These are phyloP conservation scores for Eragrostis nindensis DNA, from an alignment of 176 grass and related monocot species.

Conservation along the genomic window DNA sequence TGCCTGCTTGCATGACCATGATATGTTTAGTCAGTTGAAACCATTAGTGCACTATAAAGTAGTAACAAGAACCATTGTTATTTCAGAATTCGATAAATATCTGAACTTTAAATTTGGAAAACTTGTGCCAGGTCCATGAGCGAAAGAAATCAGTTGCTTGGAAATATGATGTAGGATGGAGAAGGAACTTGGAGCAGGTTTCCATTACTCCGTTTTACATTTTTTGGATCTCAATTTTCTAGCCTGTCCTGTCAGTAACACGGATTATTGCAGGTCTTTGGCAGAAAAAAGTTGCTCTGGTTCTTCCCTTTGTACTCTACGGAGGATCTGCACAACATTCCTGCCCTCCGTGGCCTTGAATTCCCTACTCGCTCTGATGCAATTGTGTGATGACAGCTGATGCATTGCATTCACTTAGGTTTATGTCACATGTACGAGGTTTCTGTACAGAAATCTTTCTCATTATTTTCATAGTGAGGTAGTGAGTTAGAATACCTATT, in stretches of 20 bases:
- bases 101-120: neutral
- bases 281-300: slow-evolving; percentile 80
- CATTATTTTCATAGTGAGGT: neutral
- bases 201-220: neutral
- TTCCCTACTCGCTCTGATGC: slow-evolving; percentile 66
- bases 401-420: neutral
- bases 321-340: slow-evolving; percentile 72
- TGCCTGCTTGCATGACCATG: neutral
- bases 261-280: slow-evolving; percentile 66
- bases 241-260: neutral
- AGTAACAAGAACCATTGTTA: neutral
- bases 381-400: slow-evolving; percentile 33
- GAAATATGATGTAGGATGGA: slow-evolving; percentile 85
- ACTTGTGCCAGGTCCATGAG: slow-evolving; percentile 65
- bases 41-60: neutral
- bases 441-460: slow-evolving; percentile 36
- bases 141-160: slow-evolving; percentile 64
- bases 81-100: neutral
- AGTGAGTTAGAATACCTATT: neutral
- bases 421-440: slow-evolving; percentile 13
- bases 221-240: neutral
- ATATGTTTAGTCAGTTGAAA: slow-evolving; percentile 15
- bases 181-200: slow-evolving; percentile 88
- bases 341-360: slow-evolving; percentile 71
- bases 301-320: slow-evolving; percentile 74